Conservation (phyloP, 495 filamentous ascomycete species). For the Penicillium paradoxum region DNA sequence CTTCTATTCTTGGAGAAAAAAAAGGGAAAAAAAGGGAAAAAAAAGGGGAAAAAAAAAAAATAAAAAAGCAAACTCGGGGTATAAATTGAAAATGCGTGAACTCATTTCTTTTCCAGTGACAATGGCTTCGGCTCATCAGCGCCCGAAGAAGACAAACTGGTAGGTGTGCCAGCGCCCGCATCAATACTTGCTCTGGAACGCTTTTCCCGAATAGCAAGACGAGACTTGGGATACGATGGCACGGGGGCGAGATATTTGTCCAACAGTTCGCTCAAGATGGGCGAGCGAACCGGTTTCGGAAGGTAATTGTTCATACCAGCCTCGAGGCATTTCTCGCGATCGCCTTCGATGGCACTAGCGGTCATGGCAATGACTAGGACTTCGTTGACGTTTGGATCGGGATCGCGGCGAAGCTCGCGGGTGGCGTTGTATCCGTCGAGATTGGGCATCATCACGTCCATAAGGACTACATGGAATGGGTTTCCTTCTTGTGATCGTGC, state of each 20-base stretch:
- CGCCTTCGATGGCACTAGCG: conserved; percentile 83
- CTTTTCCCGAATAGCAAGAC: conserved; percentile 33
- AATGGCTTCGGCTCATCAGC: conserved; percentile 29
- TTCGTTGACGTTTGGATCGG: conserved; percentile 65
- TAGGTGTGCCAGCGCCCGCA: conserved; percentile 31
- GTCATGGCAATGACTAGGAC: conserved; percentile 92
- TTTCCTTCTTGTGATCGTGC: conserved; percentile 60
- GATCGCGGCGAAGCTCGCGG: conserved; percentile 68
- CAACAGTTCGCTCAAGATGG: conserved; percentile 68
- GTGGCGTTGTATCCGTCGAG: conserved; percentile 94
- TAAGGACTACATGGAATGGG: conserved; percentile 73
- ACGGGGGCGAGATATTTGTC: conserved; percentile 62
- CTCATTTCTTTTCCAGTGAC: conserved; percentile 17
- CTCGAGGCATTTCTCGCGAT: conserved; percentile 85
- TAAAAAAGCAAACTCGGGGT: conserved; percentile 17
- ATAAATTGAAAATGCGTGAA: conserved; percentile 18
- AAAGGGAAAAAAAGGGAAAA: no score
- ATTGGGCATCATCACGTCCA: conserved; percentile 95
- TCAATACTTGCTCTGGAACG: conserved; percentile 29
- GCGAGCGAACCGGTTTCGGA: conserved; percentile 78
- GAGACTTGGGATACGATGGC: conserved; percentile 37
- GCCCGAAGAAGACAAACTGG: conserved; percentile 32
- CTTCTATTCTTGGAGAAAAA: no score
- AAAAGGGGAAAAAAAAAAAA: no score
- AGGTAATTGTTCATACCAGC: conserved; percentile 96